Evolutionary conservation across 2,329 filamentous ascomycete genomes (phyloP).

Genomic region (Fusarium chaquense): DNA sequence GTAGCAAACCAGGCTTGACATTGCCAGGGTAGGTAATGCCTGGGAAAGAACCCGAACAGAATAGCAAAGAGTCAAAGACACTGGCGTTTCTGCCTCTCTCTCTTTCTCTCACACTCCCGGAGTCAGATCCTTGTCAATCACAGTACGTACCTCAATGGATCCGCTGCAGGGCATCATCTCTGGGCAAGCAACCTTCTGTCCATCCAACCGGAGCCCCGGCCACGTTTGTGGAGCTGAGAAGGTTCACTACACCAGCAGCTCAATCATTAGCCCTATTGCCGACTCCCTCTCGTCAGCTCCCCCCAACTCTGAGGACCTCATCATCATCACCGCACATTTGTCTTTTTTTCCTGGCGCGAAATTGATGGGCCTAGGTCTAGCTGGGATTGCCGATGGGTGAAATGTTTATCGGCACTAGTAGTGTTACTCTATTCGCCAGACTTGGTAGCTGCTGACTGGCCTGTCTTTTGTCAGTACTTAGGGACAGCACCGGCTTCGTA

Average conservation of each 20-base stretch:
- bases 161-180: conserved; percentile 32
- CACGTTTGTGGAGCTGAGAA: conserved; percentile 44
- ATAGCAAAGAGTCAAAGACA: conserved; percentile 14
- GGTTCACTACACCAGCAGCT: conserved; percentile 43
- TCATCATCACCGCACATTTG: conserved; percentile 43
- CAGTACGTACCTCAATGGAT: conserved; percentile 22
- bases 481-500: conserved; percentile 8
- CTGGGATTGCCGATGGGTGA: conserved; percentile 23
- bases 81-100: background rate
- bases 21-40: conserved; percentile 12
- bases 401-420: conserved; percentile 6
- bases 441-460: conserved; percentile 21
- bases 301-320: conserved; percentile 36
- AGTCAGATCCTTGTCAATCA: conserved; percentile 5
- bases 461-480: conserved; percentile 23
- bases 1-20: conserved; percentile 7
- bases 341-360: conserved; percentile 37
- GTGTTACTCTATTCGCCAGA: conserved; percentile 10
- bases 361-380: conserved; percentile 28
- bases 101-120: background rate
- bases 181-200: conserved; percentile 35
- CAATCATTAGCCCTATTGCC: conserved; percentile 49
- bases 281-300: conserved; percentile 45
- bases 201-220: conserved; percentile 45
- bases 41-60: conserved; percentile 5